These are phyloP conservation scores for Skeletonema potamos DNA, from an alignment of 108 stramenopile species.

Conservation along the genomic window DNA sequence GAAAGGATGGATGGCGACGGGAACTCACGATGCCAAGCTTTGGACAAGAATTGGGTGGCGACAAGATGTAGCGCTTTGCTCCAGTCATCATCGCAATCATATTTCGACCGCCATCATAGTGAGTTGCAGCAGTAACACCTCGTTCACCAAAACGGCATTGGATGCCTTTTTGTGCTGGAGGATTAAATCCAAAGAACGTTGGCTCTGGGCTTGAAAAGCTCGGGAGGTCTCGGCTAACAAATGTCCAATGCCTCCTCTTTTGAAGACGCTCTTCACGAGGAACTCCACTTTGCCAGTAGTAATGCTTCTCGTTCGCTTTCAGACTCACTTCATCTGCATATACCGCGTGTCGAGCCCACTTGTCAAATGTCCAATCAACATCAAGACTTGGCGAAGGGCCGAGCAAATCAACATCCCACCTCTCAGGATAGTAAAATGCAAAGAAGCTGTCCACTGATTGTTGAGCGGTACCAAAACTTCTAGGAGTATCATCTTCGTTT, in stretches of 20 bases:
- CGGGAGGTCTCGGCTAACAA: slow-evolving; percentile 77
- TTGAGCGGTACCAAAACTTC: slow-evolving; percentile 53
- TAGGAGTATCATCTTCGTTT: slow-evolving; percentile 23
- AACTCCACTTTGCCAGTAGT: slow-evolving; percentile 82
- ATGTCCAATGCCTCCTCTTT: slow-evolving; percentile 52
- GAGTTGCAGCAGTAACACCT: slow-evolving; percentile 93
- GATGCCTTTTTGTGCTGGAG: slow-evolving; percentile 77
- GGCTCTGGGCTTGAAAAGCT: slow-evolving; percentile 61
- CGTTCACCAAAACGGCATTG: slow-evolving; percentile 88
- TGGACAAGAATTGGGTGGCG: slow-evolving; percentile 80
- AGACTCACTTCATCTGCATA: slow-evolving; percentile 76
- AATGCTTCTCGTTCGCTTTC: slow-evolving; percentile 60
- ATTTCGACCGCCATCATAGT: slow-evolving; percentile 92
- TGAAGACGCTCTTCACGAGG: slow-evolving; percentile 55
- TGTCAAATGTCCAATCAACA: slow-evolving; percentile 66
- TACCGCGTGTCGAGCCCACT: slow-evolving; percentile 73
- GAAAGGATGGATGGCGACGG: slow-evolving; percentile 57
- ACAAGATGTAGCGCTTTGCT: slow-evolving; percentile 92
- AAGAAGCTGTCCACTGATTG: slow-evolving; percentile 83
- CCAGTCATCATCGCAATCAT: slow-evolving; percentile 95
- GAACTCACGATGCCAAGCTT: slow-evolving; percentile 79
- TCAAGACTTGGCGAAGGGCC: slow-evolving; percentile 73
- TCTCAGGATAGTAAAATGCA: slow-evolving; percentile 64
- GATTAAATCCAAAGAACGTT: slow-evolving; percentile 71
- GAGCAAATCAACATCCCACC: slow-evolving; percentile 57